Base-by-base conservation (phyloP, 2,329 filamentous ascomycete species). In the Didymella pinodella region DNA sequence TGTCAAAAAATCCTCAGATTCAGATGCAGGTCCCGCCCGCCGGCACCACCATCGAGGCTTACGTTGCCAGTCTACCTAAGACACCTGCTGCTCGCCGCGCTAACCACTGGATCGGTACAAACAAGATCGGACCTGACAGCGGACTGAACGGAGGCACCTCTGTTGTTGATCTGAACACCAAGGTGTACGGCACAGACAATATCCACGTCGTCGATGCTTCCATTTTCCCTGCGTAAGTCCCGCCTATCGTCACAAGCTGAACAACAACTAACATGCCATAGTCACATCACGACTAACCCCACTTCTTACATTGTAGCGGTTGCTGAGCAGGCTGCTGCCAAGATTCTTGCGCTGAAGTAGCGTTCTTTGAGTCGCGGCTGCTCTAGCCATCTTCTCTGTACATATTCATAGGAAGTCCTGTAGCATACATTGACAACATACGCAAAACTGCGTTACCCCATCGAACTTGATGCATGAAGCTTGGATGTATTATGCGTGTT, bases 21-120 rank as follows among this genome's bases (percentile, higher is more conserved):
- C 83, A 80, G n/a, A 85, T 85, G 72, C 77, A 85, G 43, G 81
- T 84, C 48, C 88, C 88, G 0, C 55, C 69, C 1, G 66, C 82
- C 1, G 74, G 82, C 51, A 79, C 79, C 10, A 84, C 83, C 0
- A 83, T 85, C 5, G 81, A 85, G 45, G 80, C 83, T 54, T 90
- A 84, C 66, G 83, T 88, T 44, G 81, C 83, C 40, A 79, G 68
- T 46, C 65, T 79, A 49, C 75, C 78, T 10, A 70, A 76, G 48
- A 79, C 77, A 14, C 71, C 78, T 28, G 65, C 72, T 41, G 66
- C 66, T 10, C 77, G 79, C 48, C 77, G 77, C 20, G 75, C 79
- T 34, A 82, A 82, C 68, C 80, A 82, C 72, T 82, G 80, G 80
- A 79, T 81, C 54, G 80, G 85, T 36, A 88, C 86, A 0, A 82